A percentile compares a stretch with the other conserved stretches of the same genome.
Evolutionary conservation across 371 early-diverging fungal genomes (phyloP).

Genomic region (Mortierella sp.): DNA sequence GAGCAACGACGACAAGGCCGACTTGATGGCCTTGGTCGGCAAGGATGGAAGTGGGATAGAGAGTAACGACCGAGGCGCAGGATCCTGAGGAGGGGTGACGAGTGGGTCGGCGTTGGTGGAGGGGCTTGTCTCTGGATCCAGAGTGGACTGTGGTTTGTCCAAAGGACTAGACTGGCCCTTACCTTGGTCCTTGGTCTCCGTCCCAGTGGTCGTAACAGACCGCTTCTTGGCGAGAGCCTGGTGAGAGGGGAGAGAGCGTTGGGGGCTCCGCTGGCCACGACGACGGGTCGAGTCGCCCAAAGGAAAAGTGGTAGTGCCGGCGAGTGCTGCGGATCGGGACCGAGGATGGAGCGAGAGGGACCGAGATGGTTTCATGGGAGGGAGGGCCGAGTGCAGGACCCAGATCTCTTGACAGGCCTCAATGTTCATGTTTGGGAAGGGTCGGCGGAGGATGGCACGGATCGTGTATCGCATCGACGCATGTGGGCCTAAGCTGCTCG

Average conservation of each 20-base stretch:
- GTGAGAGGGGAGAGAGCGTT: neutral
- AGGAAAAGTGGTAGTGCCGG: neutral
- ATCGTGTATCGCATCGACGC: constrained; percentile 43
- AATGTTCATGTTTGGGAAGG: constrained; percentile 40
- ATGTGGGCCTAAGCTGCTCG: constrained; percentile 37
- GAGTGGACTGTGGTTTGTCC: too few species aligned
- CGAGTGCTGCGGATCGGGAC: neutral
- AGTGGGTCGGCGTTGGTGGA: neutral
- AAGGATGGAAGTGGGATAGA: constrained; percentile 11
- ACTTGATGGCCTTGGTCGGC: constrained; percentile 31
- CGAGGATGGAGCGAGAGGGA: constrained; percentile 3
- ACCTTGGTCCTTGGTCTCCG: too few species aligned
- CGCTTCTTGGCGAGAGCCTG: too few species aligned
- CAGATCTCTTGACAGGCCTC: constrained; percentile 50
- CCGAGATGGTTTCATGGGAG: constrained; percentile 18
- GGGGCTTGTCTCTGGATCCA: too few species aligned
- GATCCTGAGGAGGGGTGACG: too few species aligned
- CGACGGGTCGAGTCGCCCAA: neutral
- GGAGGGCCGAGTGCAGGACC: constrained; percentile 41
- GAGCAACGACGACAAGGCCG: constrained; percentile 27
- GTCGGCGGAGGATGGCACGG: constrained; percentile 44
- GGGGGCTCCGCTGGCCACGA: neutral
- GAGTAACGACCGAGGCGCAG: neutral
- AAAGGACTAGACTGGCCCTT: too few species aligned
- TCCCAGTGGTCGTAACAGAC: too few species aligned